Base-by-base conservation (phyloP, 306 rosid species). In the Erythrophleum fordii region DNA sequence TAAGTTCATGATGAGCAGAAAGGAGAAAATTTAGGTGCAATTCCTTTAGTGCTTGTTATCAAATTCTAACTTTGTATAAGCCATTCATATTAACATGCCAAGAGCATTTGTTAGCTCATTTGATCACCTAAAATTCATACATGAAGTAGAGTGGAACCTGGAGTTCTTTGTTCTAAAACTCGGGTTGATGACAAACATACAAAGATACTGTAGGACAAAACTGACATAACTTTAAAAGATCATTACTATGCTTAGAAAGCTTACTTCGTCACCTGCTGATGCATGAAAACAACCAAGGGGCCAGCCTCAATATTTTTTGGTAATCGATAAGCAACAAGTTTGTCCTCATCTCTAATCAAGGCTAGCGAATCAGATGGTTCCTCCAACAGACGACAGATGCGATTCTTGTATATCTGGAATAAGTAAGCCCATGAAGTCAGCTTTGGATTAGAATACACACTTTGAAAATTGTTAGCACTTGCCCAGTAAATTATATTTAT, bases 251-350 rank as follows among this genome's bases (percentile, higher is more conserved):
- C 6, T 62, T 12, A 69, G 64, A 76, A 46, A 59, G 37, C 94
- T 87, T 88, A 94, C 98, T 7, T 69, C 17, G 53, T 13, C 53
- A 42, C 20, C 97, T 7, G 87, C 59, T 84, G 89, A 87, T 91
- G 96, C 71, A 49, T 34, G 84, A 88, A 94, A 66, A 86, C 82
- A 85, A 90, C 82, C 87, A 92, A 72, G 77, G 74, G 60, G 73
- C 77, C 69, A 51, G 72, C 67, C 76, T 84, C 90, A 56, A 23
- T 62, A 75, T 82, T 77, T 80, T 90, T 94, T 61, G 85, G 89
- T 51, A 91, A 64, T 65, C 94, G 92, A 75, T 94, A 94, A 49
- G 96, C 97, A 0, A 89, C 97, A 86, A 94, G 90, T 77, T 34
- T 82, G 85, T 92, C 98, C 56, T 78, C 91, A 82, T 91, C 94